These are phyloP conservation scores for Solanum clarkiae DNA, from an alignment of 257 asterid species.

Conservation along the genomic window DNA sequence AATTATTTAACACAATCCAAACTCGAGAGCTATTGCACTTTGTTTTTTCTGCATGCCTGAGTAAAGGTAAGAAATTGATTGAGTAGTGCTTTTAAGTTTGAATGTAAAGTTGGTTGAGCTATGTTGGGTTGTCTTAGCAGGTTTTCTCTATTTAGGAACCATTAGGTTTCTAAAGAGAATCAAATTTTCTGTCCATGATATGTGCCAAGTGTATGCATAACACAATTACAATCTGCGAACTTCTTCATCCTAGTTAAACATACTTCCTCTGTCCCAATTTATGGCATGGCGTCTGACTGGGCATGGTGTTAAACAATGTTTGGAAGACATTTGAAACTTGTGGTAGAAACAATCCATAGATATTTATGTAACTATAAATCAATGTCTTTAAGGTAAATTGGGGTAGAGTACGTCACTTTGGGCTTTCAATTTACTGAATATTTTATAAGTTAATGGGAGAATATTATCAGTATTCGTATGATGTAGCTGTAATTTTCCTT, in stretches of 20 bases:
- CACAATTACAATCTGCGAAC: not conserved
- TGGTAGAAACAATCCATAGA: not conserved
- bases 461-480: not conserved
- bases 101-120: not conserved
- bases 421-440: not conserved
- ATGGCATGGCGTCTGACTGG: not conserved
- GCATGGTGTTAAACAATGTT: not conserved
- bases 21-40: not conserved
- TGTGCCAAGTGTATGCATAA: not conserved
- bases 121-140: not conserved
- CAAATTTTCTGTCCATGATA: not conserved
- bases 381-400: not conserved
- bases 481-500: not conserved
- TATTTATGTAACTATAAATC: not conserved
- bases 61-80: not conserved
- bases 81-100: not conserved
- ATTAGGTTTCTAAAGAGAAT: not conserved
- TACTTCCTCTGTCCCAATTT: not conserved
- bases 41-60: not conserved
- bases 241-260: not conserved
- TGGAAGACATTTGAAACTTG: not conserved
- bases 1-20: not conserved
- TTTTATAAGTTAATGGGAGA: not conserved
- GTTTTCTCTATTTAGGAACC: not conserved
- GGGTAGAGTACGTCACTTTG: not conserved